These are phyloP conservation scores for Coniella lustricola DNA, from an alignment of 2,329 filamentous ascomycete genomes.

Conservation along the genomic window DNA sequence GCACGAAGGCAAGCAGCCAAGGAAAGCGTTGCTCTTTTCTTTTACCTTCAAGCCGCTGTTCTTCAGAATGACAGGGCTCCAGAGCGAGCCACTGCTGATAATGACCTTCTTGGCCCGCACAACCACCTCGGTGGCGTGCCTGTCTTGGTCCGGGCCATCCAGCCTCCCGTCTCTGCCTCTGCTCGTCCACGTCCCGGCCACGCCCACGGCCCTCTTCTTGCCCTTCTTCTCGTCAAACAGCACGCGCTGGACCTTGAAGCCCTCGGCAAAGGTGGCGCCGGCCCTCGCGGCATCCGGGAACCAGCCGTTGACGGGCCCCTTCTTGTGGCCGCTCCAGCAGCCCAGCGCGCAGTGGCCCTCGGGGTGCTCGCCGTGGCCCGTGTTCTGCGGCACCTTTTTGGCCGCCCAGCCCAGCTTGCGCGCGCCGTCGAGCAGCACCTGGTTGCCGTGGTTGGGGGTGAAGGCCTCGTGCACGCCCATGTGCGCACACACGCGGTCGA, in stretches of 20 bases:
- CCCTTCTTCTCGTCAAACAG: conserved; percentile 52
- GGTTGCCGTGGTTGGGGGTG: conserved; percentile 64
- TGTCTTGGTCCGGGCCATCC: conserved; percentile 27
- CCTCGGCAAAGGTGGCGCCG: conserved; percentile 73
- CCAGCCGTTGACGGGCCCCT: conserved; percentile 66
- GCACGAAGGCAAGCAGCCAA: no score
- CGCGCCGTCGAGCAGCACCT: conserved; percentile 62
- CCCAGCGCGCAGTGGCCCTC: conserved; percentile 56
- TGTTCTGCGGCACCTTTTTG: conserved; percentile 68
- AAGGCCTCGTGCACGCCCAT: conserved; percentile 70
- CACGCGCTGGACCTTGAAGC: conserved; percentile 63
- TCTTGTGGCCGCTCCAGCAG: conserved; percentile 62
- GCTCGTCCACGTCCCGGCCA: conserved; percentile 66
- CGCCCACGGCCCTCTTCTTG: conserved; percentile 54
- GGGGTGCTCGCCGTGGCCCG: conserved; percentile 60
- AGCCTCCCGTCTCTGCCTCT: conserved; percentile 46
- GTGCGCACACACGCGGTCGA: conserved; percentile 67
- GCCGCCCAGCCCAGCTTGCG: conserved; percentile 65
- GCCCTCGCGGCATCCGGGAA: conserved; percentile 68
- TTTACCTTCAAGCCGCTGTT: conserved; percentile 64
- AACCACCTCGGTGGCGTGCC: conserved; percentile 51
- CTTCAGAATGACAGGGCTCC: conserved; percentile 65
- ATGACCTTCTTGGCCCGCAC: conserved; percentile 73
- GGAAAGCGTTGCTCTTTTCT: no score
- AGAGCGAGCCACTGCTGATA: conserved; percentile 63